phyloP scores from a whole-genome alignment of 2,329 filamentous ascomycete species.

The Cadophora gregata region DNA sequence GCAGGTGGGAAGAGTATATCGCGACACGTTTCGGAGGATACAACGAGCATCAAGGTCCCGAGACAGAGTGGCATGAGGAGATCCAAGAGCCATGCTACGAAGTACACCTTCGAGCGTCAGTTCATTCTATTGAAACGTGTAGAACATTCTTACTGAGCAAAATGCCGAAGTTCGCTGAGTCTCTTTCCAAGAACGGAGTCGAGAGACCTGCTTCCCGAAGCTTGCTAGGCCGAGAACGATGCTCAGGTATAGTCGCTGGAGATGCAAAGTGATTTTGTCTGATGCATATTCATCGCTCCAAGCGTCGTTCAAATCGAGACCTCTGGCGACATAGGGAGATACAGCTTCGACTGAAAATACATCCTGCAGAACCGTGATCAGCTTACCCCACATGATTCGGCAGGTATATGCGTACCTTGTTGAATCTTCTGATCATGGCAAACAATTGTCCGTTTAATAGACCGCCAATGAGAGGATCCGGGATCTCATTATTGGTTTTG shows the following conservation, averaged over 20 bases:
- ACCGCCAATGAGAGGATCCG: slow-evolving; percentile 16
- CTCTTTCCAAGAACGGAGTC: slow-evolving; percentile 36
- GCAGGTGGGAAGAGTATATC: slow-evolving; percentile 31
- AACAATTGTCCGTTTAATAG: slow-evolving; percentile 14
- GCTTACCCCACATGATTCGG: not conserved
- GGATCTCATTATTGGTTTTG: slow-evolving; percentile 16
- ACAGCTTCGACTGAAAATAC: slow-evolving; percentile 29
- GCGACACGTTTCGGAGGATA: slow-evolving; percentile 22
- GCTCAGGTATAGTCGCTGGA: slow-evolving; percentile 32
- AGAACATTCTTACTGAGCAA: slow-evolving; percentile 18
- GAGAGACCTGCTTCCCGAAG: slow-evolving; percentile 32
- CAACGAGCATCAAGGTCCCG: slow-evolving; percentile 27
- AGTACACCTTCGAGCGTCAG: slow-evolving; percentile 22
- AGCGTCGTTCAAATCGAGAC: slow-evolving; percentile 32
- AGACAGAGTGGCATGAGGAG: slow-evolving; percentile 33
- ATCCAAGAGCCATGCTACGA: slow-evolving; percentile 30
- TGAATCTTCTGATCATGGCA: slow-evolving; percentile 34
- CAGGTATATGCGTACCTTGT: slow-evolving; percentile 31
- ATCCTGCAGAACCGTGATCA: slow-evolving; percentile 1
- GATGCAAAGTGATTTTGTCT: slow-evolving; percentile 32
- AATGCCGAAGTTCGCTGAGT: slow-evolving; percentile 32
- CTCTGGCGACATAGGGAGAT: slow-evolving; percentile 17
- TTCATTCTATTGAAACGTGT: too few species aligned
- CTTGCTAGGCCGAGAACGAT: slow-evolving; percentile 27
- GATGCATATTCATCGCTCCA: slow-evolving; percentile 30